These are phyloP conservation scores for Leccinum pachyderme DNA, from an alignment of 1,284 basidiomycete species.

Conservation along the genomic window DNA sequence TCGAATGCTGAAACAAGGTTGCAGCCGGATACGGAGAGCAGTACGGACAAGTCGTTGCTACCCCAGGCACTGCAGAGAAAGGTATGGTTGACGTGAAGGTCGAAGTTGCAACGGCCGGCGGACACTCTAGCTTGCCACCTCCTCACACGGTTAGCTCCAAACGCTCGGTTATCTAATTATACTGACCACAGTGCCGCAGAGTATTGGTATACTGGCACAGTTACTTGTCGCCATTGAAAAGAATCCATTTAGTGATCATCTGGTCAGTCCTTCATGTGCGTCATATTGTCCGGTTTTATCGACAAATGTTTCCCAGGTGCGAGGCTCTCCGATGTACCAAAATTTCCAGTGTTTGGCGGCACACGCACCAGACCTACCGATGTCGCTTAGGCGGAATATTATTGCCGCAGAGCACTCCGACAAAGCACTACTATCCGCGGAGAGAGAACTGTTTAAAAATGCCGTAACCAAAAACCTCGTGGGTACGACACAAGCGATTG, in stretches of 20 bases:
- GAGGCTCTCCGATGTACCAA: constrained; percentile 45
- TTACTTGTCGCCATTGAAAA: constrained; percentile 43
- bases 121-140: constrained; percentile 57
- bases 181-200: constrained; percentile 18
- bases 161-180: not conserved
- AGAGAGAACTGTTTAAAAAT: constrained; percentile 38
- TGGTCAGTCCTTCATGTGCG: constrained; percentile 15
- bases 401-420: constrained; percentile 39
- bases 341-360: constrained; percentile 44
- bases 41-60: constrained; percentile 38
- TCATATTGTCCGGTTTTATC: not conserved
- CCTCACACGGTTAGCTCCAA: constrained; percentile 34
- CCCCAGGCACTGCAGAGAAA: constrained; percentile 57
- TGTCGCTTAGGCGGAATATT: constrained; percentile 38
- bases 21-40: constrained; percentile 29
- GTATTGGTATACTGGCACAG: constrained; percentile 46
- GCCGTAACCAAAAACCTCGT: constrained; percentile 31
- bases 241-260: constrained; percentile 34
- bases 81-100: constrained; percentile 51
- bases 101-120: constrained; percentile 49
- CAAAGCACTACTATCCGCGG: constrained; percentile 41
- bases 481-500: constrained; percentile 61
- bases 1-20: constrained; percentile 28
- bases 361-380: constrained; percentile 44
- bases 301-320: constrained; percentile 20